These are phyloP conservation scores for Wickerhamiella kurtzmanii DNA, from an alignment of 805 yeast species.

Conservation along the genomic window DNA sequence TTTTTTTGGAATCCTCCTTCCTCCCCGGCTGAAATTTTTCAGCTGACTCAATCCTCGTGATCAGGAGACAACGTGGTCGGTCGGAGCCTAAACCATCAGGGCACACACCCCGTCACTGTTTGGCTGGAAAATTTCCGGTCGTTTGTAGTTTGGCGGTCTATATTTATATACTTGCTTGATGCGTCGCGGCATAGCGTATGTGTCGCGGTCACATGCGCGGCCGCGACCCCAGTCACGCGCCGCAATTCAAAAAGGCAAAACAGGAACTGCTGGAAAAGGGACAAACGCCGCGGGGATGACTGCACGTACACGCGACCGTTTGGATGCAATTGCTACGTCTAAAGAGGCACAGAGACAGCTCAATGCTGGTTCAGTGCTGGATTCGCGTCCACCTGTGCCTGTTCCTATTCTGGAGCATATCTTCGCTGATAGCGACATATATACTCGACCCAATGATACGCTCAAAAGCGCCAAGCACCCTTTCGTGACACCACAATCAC, in stretches of 20 bases:
- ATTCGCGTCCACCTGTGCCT: slow-evolving; percentile 5
- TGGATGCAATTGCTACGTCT: not conserved
- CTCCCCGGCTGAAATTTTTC: not conserved
- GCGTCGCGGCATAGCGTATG: not conserved
- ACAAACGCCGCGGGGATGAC: too few species aligned
- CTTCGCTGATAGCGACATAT: slow-evolving; percentile 11
- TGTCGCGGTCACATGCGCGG: not conserved
- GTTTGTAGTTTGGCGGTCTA: too few species aligned
- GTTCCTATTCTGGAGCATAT: slow-evolving; percentile 11
- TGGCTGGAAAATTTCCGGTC: too few species aligned
- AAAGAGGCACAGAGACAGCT: slow-evolving; percentile 12
- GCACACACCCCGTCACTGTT: too few species aligned
- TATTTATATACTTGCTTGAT: too few species aligned
- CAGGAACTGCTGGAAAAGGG: too few species aligned
- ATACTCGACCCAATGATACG: not conserved
- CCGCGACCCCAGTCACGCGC: too few species aligned
- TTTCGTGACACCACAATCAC: slow-evolving; percentile 9
- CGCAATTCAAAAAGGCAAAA: too few species aligned
- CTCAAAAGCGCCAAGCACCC: not conserved
- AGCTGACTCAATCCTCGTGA: not conserved
- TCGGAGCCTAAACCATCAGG: too few species aligned
- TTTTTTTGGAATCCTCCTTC: too few species aligned
- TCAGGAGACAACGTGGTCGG: too few species aligned
- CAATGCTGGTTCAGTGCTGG: slow-evolving; percentile 10
- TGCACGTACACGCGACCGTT: not conserved